Base-by-base conservation (phyloP, 164 flowering plant species). In the Vitis riparia region DNA sequence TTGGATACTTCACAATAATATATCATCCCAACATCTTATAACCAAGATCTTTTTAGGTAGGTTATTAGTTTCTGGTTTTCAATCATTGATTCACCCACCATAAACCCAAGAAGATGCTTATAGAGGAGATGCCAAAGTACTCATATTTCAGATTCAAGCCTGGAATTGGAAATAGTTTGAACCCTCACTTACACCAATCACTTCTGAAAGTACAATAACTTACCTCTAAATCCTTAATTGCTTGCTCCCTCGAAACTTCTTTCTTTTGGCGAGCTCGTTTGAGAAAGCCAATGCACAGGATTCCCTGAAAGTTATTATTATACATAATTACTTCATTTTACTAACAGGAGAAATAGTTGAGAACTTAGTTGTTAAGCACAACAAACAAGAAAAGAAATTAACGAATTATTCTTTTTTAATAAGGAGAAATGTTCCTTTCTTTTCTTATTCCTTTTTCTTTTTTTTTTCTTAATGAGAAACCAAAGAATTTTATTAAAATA, bases 181-280 rank as follows among this genome's bases (percentile, higher is more conserved):
- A 10, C 10, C 15, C 1, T 11, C 14, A 27, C 16, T 13, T 6
- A 71, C 17, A 27, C 16, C 19, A 5, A 71, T 47, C 37, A 51
- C 62, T 17, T 57, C 6, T 63, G 57, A 56, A 63, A 53, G 11
- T 3, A 61, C 19, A 49, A 29, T 1, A 55, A n/a, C 69, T 75
- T 83, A 92, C 99, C 91, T 90, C 87, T 53, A 94, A 82, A 79
- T 91, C 93, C 81, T 77, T 86, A 19, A 87, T 73, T 58, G 99
- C 96, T 78, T 94, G 94, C 10, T 83, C 93, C 71, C 86, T 88
- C 52, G 94, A 65, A 52, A 83, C 72, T 80, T 88, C 96, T 81
- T 88, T 78, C 68, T 79, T 71, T 76, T 87, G 89, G 27, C 91
- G 95, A 66, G 93, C 75, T 71, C 99, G 97, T 81, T 92, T 92